Base-by-base conservation (phyloP, 306 rosid genomes). In the Cicer chorassanicum region DNA sequence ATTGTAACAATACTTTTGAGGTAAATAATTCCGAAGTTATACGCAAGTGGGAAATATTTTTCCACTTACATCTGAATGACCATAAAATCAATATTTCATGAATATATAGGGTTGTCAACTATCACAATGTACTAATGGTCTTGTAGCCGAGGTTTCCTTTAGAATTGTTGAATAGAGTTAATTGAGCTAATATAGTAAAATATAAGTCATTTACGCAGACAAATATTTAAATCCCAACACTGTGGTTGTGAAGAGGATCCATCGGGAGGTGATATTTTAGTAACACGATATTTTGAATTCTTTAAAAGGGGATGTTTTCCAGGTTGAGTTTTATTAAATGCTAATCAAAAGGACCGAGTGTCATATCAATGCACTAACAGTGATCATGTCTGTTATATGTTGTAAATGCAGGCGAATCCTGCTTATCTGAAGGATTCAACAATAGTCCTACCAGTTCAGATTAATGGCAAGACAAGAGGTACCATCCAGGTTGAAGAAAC, bases 401-500 rank as follows among this genome's bases (percentile, higher is more conserved):
- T 75, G 50, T 44, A 41, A 70, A 66, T 89, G 73, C 91, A 87
- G 98, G 96, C 86, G 16, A 75, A 88, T 76, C 92, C 95, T 19
- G 83, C 75, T 45, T 94, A 86, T 86, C 72, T 92, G 86, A 92
- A 87, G 85, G 90, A 90, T 76, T 85, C 95, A 42, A 82, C 87
- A 1, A 65, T 90, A 24, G 82, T 92, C 64, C 87, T 90, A 62
- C 99, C 97, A 6, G 96, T 94, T 78, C 99, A 94, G 83, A 90
- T 94, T 78, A 94, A 94, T 42, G 99, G 99, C 75, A 94, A 90
- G 87, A 94, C 91, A 12, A 88, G 99, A 87, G 99, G 99, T 74
- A 94, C 93, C 78, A 85, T 94, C 75, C 81, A 82, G 81, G 88
- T 92, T 29, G 97, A 94, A 82, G 88, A 92, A 84, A 89, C 87